Conservation (phyloP, 2,329 filamentous ascomycete species). For the Ascochyta pisi region DNA sequence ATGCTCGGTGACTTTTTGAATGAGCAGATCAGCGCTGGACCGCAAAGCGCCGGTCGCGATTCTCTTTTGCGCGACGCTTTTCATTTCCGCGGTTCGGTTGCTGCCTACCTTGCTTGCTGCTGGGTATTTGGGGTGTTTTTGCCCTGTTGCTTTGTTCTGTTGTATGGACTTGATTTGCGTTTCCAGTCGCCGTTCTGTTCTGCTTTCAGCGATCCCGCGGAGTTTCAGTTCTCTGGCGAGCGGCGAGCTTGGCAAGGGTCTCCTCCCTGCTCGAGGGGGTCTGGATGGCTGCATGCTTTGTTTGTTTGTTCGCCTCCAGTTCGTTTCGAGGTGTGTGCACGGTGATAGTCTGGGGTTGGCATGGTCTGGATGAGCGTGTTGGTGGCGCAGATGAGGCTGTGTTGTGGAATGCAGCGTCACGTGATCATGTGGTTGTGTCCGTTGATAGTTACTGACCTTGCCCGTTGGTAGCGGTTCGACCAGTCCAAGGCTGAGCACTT, state of each 20-base stretch:
- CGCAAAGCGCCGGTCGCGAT: not conserved
- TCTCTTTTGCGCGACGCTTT: not conserved
- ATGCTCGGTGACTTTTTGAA: not conserved
- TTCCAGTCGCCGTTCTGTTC: too few species aligned
- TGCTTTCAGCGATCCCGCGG: not conserved
- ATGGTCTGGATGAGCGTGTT: not conserved
- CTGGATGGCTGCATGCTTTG: not conserved
- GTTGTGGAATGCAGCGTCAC: not conserved
- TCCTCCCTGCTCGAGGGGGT: not conserved
- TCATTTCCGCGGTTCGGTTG: too few species aligned
- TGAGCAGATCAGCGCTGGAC: not conserved
- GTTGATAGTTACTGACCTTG: too few species aligned
- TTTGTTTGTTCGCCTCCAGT: slow-evolving; percentile 1
- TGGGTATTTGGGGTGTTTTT: too few species aligned
- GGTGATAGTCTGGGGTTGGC: slow-evolving; percentile 2
- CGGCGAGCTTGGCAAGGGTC: not conserved
- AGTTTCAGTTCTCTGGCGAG: not conserved
- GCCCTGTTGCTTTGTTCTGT: not conserved
- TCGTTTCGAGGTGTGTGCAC: not conserved
- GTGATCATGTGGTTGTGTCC: not conserved
- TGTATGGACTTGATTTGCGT: too few species aligned
- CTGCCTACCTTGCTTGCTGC: too few species aligned
- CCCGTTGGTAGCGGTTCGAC: too few species aligned
- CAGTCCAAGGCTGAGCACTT: too few species aligned
- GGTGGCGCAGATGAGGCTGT: slow-evolving; percentile 11